Conservation (phyloP, 2,329 filamentous ascomycete genomes). For the Aspergillus fijiensis region DNA sequence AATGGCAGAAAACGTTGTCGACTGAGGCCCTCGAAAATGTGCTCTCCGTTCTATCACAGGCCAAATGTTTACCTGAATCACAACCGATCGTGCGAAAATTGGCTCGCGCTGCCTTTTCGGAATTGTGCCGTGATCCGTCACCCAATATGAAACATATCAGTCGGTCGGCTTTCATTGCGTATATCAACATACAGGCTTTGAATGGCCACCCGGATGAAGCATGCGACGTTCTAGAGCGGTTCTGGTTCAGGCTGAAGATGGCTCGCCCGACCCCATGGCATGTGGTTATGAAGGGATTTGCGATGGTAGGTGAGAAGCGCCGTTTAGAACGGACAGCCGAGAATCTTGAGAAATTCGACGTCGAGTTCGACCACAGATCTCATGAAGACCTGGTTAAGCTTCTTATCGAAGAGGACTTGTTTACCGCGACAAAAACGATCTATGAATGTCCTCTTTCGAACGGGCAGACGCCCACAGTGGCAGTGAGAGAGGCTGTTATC, state of each 20-base stretch:
- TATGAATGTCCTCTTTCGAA: slow-evolving; percentile 57
- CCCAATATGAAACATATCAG: slow-evolving; percentile 39
- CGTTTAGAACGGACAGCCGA: slow-evolving; percentile 58
- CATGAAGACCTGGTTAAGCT: slow-evolving; percentile 59
- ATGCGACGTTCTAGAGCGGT: slow-evolving; percentile 45
- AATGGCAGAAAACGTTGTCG: slow-evolving; percentile 40
- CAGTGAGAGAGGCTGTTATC: slow-evolving; percentile 57
- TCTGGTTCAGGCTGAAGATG: slow-evolving; percentile 37
- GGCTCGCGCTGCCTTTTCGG: slow-evolving; percentile 40
- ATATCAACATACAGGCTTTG: slow-evolving; percentile 52
- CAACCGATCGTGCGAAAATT: slow-evolving; percentile 40
- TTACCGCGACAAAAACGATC: slow-evolving; percentile 66
- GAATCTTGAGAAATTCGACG: slow-evolving; percentile 55
- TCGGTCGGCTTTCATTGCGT: slow-evolving; percentile 44
- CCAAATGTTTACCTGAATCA: slow-evolving; percentile 37
- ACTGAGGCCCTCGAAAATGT: slow-evolving; percentile 42
- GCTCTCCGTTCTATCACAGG: slow-evolving; percentile 39
- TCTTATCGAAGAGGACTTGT: slow-evolving; percentile 59
- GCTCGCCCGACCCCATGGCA: slow-evolving; percentile 45
- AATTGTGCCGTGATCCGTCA: slow-evolving; percentile 43
- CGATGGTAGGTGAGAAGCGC: slow-evolving; percentile 56
- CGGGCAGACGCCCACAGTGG: slow-evolving; percentile 42
- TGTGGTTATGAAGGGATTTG: slow-evolving; percentile 61
- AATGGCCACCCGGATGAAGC: slow-evolving; percentile 60
- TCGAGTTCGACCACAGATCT: slow-evolving; percentile 41